Base-by-base conservation (phyloP, 345 rosid genomes). In the Limnanthes douglasii region DNA sequence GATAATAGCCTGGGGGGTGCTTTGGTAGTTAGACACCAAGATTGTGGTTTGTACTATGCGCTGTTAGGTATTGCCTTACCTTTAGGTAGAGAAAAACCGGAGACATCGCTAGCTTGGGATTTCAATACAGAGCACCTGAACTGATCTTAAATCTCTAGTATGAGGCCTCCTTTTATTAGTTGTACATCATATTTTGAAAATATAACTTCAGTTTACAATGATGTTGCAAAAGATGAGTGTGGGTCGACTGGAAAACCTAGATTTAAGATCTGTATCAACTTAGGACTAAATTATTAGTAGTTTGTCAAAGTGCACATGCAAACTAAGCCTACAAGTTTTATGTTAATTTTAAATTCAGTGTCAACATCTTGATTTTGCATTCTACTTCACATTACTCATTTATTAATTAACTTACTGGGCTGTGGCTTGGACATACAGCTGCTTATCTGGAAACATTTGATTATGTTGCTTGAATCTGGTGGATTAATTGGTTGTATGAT, bases 241-340 rank as follows among this genome's bases (percentile, higher is more conserved):
- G 17, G 13, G 13, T 34, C 26, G 26, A 32, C 10, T n/a, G 3
- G 12, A 31, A 43, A 49, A 15, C 26, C n/a, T n/a, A n/a, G n/a
- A n/a, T n/a, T n/a, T 34, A 43, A 49, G 54, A 49, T 58, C 51
- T 30, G 37, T n/a, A n/a, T n/a, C n/a, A 33, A 46, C 37, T 3
- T 20, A 37, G 37, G 40, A 27, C 43, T 41, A n/a, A 24, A 8
- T 2, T 11, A 15, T 17, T 42, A 48, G 37, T 53, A 49, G 16
- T 27, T 58, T 53, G 51, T 34, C 30, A 17, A 27, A 41, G 8
- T n/a, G 33, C 52, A 46, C 58, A 45, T 51, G 59, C 45, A 56
- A 20, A 34, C 4, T n/a, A n/a, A 48, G 26, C 34, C 3, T 21
- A 37, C 34, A 31, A 6, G 24, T 41, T 18, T 30, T 32, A 4